Conservation (phyloP, 2,329 filamentous ascomycete species). For the Thermothelomyces thermophilus region DNA sequence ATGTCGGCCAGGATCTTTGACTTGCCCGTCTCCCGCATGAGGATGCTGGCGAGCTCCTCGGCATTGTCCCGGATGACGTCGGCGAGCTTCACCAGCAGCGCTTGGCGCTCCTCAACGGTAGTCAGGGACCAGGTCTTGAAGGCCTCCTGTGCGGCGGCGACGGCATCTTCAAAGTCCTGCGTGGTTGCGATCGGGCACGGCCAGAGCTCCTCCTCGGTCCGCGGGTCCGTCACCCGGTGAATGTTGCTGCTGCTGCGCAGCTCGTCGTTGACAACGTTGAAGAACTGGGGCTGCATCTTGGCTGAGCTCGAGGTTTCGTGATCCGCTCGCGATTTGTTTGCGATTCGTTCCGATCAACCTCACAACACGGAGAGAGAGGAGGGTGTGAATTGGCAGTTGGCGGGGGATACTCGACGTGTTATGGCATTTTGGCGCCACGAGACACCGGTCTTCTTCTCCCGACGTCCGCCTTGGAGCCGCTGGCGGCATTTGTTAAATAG, state of each 20-base stretch:
- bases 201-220: slow-evolving; percentile 39
- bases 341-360: not conserved
- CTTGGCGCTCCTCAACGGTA: slow-evolving; percentile 34
- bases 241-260: slow-evolving; percentile 29
- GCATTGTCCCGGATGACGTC: slow-evolving; percentile 35
- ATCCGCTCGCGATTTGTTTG: too few relatives aligned
- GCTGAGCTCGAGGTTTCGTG: not conserved
- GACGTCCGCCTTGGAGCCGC: not conserved
- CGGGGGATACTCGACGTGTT: not conserved
- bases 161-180: slow-evolving; percentile 40
- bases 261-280: slow-evolving; percentile 41
- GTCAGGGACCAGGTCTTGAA: slow-evolving; percentile 42
- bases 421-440: not conserved
- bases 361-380: not conserved
- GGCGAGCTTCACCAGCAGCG: slow-evolving; percentile 30
- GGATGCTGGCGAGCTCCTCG: slow-evolving; percentile 38
- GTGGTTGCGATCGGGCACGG: slow-evolving; percentile 38
- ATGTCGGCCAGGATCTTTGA: slow-evolving; percentile 33
- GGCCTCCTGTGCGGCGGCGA: slow-evolving; percentile 39
- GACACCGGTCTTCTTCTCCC: not conserved
- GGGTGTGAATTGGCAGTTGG: not conserved
- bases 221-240: slow-evolving; percentile 38
- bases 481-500: slow-evolving; percentile 12
- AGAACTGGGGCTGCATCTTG: slow-evolving; percentile 30
- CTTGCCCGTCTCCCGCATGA: slow-evolving; percentile 47